Base-by-base conservation (phyloP, 2,329 filamentous ascomycete species). In the Sporothrix humicola region DNA sequence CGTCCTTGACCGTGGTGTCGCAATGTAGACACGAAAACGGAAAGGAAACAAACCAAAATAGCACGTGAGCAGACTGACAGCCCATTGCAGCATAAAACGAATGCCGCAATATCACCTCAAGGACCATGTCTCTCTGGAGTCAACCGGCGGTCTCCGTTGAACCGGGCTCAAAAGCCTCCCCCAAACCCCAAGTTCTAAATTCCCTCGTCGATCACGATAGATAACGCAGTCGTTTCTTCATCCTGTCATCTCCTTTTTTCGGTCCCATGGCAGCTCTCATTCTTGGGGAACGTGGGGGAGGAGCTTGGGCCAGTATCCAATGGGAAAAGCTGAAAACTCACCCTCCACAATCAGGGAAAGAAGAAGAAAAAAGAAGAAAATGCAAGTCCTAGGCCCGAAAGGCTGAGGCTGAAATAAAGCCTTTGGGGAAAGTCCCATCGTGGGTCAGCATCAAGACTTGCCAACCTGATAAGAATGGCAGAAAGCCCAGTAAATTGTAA, bases 161-260 rank as follows among this genome's bases (percentile, higher is more conserved):
- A 15, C 31, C 13, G 15, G 58, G 17, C 15, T 1, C 58, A 42
- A 17, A 42, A 37, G 13, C 26, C 20, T 10, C 12, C 58, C 54
- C n/a, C 13, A 66, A 7, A 15, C 44, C 20, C 8, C 20, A 50
- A n/a, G 9, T 20, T 20, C 8, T 26, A 50, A 46, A 66, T 66
- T 66, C 63, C 13, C 63, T 66, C 44, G 63, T 66, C 44, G 44
- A 66, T 66, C 63, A 66, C 26, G 17, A 46, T 20, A n/a, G 13
- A 66, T 66, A 48, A 66, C 44, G 20, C 15, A 37, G 31, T 31
- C 13, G 20, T 50, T 20, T 4, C 20, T 50, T 31, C 42, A 48
- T 31, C 63, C 46, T 50, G 20, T 48, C 46, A 8, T 9, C 23
- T 17, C 6, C 7, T 17, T 42, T 42, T 42, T 37, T 31, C 56